Base-by-base conservation (phyloP, 225 moss, liverwort and hornwort species). In the Physcomitrium patens region DNA sequence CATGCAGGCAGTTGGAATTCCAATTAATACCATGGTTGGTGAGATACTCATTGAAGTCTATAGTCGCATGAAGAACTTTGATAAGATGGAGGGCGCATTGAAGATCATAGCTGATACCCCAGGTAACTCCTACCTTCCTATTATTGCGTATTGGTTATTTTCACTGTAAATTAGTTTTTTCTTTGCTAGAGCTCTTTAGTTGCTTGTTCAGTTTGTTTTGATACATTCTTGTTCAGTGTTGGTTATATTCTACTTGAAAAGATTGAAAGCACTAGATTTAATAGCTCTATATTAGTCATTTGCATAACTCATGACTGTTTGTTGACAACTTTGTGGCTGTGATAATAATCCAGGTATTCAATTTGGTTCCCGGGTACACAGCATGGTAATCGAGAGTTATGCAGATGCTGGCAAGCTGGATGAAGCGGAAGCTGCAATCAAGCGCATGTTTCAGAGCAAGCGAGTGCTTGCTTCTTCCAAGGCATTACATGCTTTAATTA, bases 1-100 rank as follows among this genome's bases (percentile, higher is more conserved):
- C 20, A 93, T 93, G 92, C 88, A 89, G 74, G 83, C 79, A 66
- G 86, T 83, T 77, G 89, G 89, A 1, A 86, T 80, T 47, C 86
- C 89, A 3, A 87, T 93, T 44, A 93, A 77, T 71, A 75, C 76
- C 4, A 82, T 89, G 86, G 80, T 90, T 41, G 89, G 86, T 1
- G 93, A 93, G 73, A 85, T 89, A 19, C 57, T 93, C 60, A 81
- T 82, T 12, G 90, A 93, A 66, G 75, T 78, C 26, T 90, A 89
- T 49, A 89, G 90, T 18, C 65, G 76, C 18, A 73, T 59, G 56
- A 82, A 76, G 71, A 77, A 87, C 52, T 90, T 90, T 23, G 83
- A 83, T 51, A 89, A 89, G 75, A 85, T 90, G 92, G 92, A 90
- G 74, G 71, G 70, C 68, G 83, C 89, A 18, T 70, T 93, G 62